phyloP scores from a whole-genome alignment of 2,329 filamentous ascomycete genomes.

The Aspergillus ustus region DNA sequence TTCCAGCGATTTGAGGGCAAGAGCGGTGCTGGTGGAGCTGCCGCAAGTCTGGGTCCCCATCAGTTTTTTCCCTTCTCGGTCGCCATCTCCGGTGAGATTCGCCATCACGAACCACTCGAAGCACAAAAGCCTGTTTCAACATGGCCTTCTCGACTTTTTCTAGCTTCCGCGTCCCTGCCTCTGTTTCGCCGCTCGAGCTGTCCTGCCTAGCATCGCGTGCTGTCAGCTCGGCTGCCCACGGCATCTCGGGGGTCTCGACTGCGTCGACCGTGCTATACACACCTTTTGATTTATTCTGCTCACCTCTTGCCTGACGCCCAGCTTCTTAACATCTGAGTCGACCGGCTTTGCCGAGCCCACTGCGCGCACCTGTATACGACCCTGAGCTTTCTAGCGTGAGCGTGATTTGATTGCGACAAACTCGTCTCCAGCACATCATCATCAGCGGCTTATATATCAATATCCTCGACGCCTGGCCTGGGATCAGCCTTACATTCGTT shows the following conservation, averaged over 20 bases:
- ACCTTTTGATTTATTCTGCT: neutral
- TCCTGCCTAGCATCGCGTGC: constrained; percentile 1
- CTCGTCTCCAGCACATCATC: constrained; percentile 38
- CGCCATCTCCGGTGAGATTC: constrained; percentile 6
- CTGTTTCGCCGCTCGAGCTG: neutral
- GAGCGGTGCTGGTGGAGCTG: constrained; percentile 10
- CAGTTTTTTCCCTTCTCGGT: constrained; percentile 6
- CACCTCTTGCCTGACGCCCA: constrained; percentile 3
- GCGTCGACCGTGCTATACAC: constrained; percentile 1
- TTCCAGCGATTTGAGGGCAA: constrained; percentile 3
- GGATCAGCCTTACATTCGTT: neutral
- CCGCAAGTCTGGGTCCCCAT: constrained; percentile 14
- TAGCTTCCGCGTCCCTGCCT: neutral
- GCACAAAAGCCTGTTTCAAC: neutral
- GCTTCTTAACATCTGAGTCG: neutral
- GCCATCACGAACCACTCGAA: neutral
- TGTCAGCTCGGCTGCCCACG: constrained; percentile 2
- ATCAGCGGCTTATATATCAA: constrained; percentile 14
- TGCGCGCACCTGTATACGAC: constrained; percentile 1
- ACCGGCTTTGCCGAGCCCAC: constrained; percentile 6
- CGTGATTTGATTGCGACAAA: constrained; percentile 34
- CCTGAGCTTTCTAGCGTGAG: constrained; percentile 6
- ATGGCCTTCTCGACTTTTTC: neutral
- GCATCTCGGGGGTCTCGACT: neutral
- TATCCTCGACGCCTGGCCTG: neutral